A percentile compares a stretch with the other conserved stretches of the same genome.
These are phyloP conservation scores for Trypanosoma melophagium DNA, from an alignment of 208 protist genomes.

Conservation along the genomic window DNA sequence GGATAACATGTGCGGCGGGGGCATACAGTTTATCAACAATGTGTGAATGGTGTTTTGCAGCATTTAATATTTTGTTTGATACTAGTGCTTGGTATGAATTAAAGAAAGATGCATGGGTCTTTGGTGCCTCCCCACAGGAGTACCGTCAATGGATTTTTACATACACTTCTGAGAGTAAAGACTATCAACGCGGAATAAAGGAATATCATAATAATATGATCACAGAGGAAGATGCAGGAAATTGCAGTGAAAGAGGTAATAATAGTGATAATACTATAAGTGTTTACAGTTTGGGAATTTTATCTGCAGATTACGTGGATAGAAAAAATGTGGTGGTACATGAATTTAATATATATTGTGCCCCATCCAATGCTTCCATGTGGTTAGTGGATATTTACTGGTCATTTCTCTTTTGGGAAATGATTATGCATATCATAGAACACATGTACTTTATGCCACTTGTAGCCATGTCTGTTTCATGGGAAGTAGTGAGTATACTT, in stretches of 20 bases:
- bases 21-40: conserved; percentile 70
- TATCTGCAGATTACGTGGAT: neutral
- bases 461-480: conserved; percentile 74
- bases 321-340: conserved; percentile 49
- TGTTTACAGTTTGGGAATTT: neutral
- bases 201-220: neutral
- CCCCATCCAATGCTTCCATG: conserved; percentile 44
- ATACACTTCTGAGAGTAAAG: conserved; percentile 12
- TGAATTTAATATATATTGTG: conserved; percentile 61
- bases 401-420: conserved; percentile 59
- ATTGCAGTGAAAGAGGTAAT: neutral
- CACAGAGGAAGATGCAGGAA: neutral
- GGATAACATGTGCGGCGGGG: conserved; percentile 56
- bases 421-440: conserved; percentile 58
- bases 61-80: conserved; percentile 69
- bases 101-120: conserved; percentile 65
- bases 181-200: neutral
- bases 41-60: conserved; percentile 66
- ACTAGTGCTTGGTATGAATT: conserved; percentile 61
- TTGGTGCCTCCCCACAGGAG: conserved; percentile 41
- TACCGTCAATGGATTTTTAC: too few relatives aligned
- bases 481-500: conserved; percentile 46
- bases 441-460: conserved; percentile 86
- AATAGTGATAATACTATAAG: neutral
- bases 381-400: conserved; percentile 81